Evolutionary conservation across 1,139 yeast genomes (phyloP).

Genomic region (Entelexis paramagnoliae): DNA sequence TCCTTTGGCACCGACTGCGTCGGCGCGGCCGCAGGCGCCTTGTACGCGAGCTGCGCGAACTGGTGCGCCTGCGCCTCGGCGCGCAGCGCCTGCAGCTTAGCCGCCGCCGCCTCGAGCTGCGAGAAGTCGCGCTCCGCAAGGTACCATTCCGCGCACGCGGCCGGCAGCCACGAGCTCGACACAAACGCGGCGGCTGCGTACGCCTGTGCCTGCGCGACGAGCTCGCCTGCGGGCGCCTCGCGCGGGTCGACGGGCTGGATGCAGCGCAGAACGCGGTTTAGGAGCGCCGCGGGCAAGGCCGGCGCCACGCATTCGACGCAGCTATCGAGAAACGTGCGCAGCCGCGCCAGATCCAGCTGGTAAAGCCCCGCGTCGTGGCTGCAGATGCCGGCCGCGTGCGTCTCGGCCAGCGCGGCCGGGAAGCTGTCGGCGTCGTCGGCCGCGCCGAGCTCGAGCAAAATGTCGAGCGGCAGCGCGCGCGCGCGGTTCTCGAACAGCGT

Average conservation of each 20-base stretch:
- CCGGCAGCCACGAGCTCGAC: constrained; percentile 27
- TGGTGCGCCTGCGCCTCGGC: constrained; percentile 11
- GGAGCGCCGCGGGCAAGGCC: constrained; percentile 17
- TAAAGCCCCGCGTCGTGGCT: neutral
- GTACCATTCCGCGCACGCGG: constrained; percentile 22
- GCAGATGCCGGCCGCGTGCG: neutral
- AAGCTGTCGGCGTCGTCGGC: constrained; percentile 17
- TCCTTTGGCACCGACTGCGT: neutral
- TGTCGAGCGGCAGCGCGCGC: constrained; percentile 28
- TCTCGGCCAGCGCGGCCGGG: constrained; percentile 9
- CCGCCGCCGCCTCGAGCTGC: constrained; percentile 23
- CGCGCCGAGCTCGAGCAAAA: constrained; percentile 28
- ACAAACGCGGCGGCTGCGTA: constrained; percentile 28
- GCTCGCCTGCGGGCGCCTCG: constrained; percentile 24
- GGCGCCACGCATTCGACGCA: constrained; percentile 20
- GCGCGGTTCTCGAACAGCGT: constrained; percentile 23
- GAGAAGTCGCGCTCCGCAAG: constrained; percentile 24
- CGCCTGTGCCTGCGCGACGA: constrained; percentile 24
- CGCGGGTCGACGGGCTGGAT: constrained; percentile 27
- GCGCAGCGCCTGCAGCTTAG: constrained; percentile 20
- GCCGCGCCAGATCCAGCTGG: constrained; percentile 21
- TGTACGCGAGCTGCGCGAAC: neutral
- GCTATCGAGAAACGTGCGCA: constrained; percentile 22
- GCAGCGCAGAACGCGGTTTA: constrained; percentile 19
- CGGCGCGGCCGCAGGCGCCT: neutral